Base-by-base conservation (phyloP, 371 early-diverging fungal genomes). In the Mucor irregularis region DNA sequence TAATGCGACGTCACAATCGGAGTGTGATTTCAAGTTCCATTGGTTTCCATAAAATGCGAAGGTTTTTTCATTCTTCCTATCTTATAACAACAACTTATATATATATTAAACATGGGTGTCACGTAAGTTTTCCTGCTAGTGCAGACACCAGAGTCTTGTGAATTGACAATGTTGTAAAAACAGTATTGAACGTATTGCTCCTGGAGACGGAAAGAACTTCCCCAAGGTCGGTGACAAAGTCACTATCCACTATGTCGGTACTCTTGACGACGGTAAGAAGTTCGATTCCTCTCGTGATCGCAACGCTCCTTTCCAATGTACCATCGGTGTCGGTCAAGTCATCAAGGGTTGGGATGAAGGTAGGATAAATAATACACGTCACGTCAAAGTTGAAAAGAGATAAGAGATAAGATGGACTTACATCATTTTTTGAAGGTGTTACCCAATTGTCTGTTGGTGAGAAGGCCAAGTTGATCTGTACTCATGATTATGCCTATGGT, bases 261-360 rank as follows among this genome's bases (percentile, higher is more conserved):
- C 83, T 49, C 83, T 90, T 37, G 48, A 52, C 21, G 70, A 87
- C 64, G 95, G 97, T 42, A 64, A 29, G 14, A 80, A 88, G 77
- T 98, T 98, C 51, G 98, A 98, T 69, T 90, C 91, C 56, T 90
- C 92, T 50, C 74, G 80, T 61, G 87, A 92, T 66, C 94, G 96
- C 66, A 76, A 78, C 33, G 30, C 77, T 45, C 90, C 94, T 44
- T 96, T 97, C 68, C 66, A 61, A 17, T 85, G 85, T 79, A 64
- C 60, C 29, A 95, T 98, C 60, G 98, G 98, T 65, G 89, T 92
- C 37, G 95, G 95, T n/a, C 86, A 81, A 61, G 94, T 98, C 68
- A 98, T 98, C 78, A 73, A 77, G 60, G 96, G 95, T 62, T 83
- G 83, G 83, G 83, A 83, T 63, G 82, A 83, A 68, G 90, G 76